phyloP scores from a whole-genome alignment of 352 stramenopile species.

The Globisporangium apiculatum region DNA sequence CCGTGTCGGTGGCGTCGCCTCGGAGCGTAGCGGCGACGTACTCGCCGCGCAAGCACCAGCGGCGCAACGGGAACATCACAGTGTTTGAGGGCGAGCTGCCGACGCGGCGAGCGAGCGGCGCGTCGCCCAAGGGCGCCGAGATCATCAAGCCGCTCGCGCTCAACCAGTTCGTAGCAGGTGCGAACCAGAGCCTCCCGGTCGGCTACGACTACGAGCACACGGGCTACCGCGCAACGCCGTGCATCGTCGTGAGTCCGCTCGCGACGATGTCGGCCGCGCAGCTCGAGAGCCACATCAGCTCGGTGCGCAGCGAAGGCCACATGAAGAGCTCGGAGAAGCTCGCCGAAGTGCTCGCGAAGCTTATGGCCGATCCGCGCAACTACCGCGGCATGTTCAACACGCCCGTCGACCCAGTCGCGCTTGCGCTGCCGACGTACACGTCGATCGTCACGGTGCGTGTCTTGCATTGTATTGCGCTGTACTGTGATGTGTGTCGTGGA shows the following conservation, averaged over 20 bases:
- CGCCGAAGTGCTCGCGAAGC: constrained; percentile 53
- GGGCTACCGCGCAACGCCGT: constrained; percentile 6
- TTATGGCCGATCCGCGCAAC: constrained; percentile 74
- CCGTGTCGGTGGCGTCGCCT: constrained; percentile 1
- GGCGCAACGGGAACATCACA: constrained; percentile 22
- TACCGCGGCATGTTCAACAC: constrained; percentile 64
- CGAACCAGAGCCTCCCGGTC: constrained; percentile 51
- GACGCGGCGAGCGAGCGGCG: neutral
- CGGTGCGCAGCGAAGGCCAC: constrained; percentile 50
- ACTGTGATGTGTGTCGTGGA: neutral
- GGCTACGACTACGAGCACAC: constrained; percentile 19
- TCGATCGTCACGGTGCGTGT: constrained; percentile 41
- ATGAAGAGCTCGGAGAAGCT: constrained; percentile 62
- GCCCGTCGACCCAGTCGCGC: constrained; percentile 61
- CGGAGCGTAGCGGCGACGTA: constrained; percentile 4
- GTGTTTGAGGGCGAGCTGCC: constrained; percentile 11
- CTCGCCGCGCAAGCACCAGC: constrained; percentile 27
- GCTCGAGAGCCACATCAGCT: constrained; percentile 57
- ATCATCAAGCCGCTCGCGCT: constrained; percentile 18
- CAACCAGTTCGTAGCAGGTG: constrained; percentile 15
- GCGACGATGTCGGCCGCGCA: constrained; percentile 49
- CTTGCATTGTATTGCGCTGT: neutral
- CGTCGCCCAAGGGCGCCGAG: constrained; percentile 1
- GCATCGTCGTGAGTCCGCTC: constrained; percentile 39
- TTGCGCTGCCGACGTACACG: constrained; percentile 67